These are phyloP conservation scores for Phytophthora capsici DNA, from an alignment of 352 stramenopile genomes.

Conservation along the genomic window DNA sequence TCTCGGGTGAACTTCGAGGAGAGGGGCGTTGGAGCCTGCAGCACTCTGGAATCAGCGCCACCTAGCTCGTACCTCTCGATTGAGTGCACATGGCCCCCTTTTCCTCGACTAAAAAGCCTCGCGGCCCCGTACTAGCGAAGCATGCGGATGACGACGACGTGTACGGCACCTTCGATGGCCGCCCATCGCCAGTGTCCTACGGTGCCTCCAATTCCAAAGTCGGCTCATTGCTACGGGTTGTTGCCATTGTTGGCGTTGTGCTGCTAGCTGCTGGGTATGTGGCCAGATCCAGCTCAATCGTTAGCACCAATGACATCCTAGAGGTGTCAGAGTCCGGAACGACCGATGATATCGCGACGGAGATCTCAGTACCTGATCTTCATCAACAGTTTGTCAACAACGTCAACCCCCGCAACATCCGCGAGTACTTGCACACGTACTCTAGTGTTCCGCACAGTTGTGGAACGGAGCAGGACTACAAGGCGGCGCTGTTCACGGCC, in stretches of 20 bases:
- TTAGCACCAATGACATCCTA: background rate
- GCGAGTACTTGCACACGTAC: slow-evolving; percentile 57
- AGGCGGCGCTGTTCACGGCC: slow-evolving; percentile 26
- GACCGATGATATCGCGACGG: background rate
- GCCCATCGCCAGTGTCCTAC: slow-evolving; percentile 4
- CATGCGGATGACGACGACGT: slow-evolving; percentile 22
- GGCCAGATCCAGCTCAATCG: slow-evolving; percentile 9
- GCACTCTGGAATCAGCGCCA: slow-evolving; percentile 12
- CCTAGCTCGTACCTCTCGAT: background rate
- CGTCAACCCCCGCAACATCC: slow-evolving; percentile 34
- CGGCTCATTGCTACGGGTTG: slow-evolving; percentile 12
- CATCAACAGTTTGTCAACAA: slow-evolving; percentile 35
- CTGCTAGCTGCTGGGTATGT: slow-evolving; percentile 23
- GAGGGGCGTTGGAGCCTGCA: background rate
- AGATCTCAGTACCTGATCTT: slow-evolving; percentile 6
- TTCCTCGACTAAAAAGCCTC: slow-evolving; percentile 10
- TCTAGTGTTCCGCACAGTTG: slow-evolving; percentile 29
- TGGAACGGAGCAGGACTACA: slow-evolving; percentile 32
- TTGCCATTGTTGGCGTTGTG: slow-evolving; percentile 12
- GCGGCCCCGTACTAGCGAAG: slow-evolving; percentile 20
- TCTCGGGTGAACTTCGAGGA: slow-evolving; percentile 12
- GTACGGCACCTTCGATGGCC: slow-evolving; percentile 31
- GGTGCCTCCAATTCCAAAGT: slow-evolving; percentile 2
- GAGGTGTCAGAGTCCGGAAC: background rate
- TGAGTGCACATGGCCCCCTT: slow-evolving; percentile 7